These are phyloP conservation scores for Cutaneotrichosporon sp. DNA, from an alignment of 1,284 basidiomycete species.

Conservation along the genomic window DNA sequence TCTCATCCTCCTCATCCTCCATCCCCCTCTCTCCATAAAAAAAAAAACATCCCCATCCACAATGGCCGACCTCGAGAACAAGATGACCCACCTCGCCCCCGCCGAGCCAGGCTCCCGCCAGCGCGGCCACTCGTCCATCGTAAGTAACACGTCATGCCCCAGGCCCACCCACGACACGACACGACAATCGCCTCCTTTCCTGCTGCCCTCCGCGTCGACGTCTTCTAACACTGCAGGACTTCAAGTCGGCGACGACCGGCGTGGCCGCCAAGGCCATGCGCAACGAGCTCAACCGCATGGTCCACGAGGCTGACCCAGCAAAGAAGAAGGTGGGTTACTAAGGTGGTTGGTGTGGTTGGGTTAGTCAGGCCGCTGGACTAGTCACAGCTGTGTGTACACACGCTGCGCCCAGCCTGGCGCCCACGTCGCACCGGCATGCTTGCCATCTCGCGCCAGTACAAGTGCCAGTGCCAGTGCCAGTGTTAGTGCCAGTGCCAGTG, in stretches of 20 bases:
- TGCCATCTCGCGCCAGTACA: too few relatives aligned
- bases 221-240: constrained; percentile 53
- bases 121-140: constrained; percentile 49
- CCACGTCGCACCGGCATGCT: too few relatives aligned
- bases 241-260: constrained; percentile 97
- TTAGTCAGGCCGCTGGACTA: too few relatives aligned
- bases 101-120: constrained; percentile 26
- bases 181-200: not conserved
- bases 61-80: not conserved
- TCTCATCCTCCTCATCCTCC: not conserved
- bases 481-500: too few relatives aligned
- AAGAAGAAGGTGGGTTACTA: constrained; percentile 76
- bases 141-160: constrained; percentile 24
- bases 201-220: too few relatives aligned
- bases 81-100: not conserved
- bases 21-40: not conserved
- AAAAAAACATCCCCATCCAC: not conserved
- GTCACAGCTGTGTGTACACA: too few relatives aligned
- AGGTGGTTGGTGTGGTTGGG: too few relatives aligned
- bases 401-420: too few relatives aligned
- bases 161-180: not conserved
- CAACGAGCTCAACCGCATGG: constrained; percentile 94
- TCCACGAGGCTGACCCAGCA: constrained; percentile 70
- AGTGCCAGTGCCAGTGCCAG: too few relatives aligned
- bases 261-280: constrained; percentile 97